Percentiles rank a stretch among this genome's conserved stretches.
Conservation (phyloP, 805 yeast genomes). For the Starmera amethionina region DNA sequence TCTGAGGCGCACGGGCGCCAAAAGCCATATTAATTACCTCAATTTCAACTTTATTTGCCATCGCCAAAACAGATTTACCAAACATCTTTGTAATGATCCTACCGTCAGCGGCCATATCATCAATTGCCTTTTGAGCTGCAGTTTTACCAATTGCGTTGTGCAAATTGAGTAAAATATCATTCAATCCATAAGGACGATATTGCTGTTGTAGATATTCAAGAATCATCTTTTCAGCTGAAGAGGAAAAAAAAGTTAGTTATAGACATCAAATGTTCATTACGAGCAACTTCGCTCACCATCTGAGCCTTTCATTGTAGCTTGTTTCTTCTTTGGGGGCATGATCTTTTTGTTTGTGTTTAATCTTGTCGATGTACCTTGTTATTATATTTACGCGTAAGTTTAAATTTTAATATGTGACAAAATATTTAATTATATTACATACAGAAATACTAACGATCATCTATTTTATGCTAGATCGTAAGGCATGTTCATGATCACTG, state of each 20-base stretch:
- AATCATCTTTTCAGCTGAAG: conserved; percentile 23
- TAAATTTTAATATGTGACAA: not conserved
- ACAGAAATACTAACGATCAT: not conserved
- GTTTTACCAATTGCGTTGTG: conserved; percentile 30
- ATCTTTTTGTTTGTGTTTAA: not conserved
- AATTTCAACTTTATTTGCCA: conserved; percentile 26
- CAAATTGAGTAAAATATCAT: conserved; percentile 35
- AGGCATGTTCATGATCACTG: conserved; percentile 79
- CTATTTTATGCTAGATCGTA: conserved; percentile 17
- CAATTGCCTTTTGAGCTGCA: conserved; percentile 25
- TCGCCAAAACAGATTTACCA: conserved; percentile 35
- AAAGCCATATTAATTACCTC: too few species aligned
- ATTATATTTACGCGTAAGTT: not conserved
- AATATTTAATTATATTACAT: too few species aligned
- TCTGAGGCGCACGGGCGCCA: too few species aligned
- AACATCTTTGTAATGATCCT: conserved; percentile 29
- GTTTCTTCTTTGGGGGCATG: not conserved
- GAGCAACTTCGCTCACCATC: not conserved
- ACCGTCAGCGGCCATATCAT: conserved; percentile 22
- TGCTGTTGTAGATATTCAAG: conserved; percentile 30
- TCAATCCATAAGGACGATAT: conserved; percentile 37
- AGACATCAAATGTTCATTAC: not conserved
- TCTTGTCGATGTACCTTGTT: not conserved
- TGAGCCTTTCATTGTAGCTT: not conserved
- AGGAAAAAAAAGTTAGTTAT: not conserved